Evolutionary conservation across 306 rosid species (phyloP), one percentile per base, ranked within the genome.

Genomic region (Sindora glabra): DNA sequence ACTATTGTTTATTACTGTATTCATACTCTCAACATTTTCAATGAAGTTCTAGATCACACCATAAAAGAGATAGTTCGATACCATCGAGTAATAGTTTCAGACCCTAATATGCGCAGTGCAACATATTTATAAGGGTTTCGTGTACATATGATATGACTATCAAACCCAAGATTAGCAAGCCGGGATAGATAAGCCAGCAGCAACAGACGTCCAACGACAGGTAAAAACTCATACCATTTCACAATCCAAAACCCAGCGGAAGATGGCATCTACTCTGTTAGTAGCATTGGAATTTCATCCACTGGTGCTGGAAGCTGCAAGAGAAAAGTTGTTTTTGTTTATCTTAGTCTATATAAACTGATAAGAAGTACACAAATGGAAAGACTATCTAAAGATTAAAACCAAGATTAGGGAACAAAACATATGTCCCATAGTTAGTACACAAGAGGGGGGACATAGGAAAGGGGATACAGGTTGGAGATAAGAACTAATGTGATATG

Each of bases 261-360:
- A 54, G 62, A 42, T 44, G 0, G 41, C 56, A 45, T 48, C 81
- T 90, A 90, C 80, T 90, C 97, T 0, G 97, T 90, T 17, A 90
- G 70, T 19, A 87, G 94, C 96, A 90, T 84, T 57, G 81, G 81
- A 34, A 85, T 34, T 57, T 90, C 95, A 48, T 68, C 72, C 59
- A 73, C 58, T 0, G 85, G 85, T 11, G 68, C 54, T 27, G 95
- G 94, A 41, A 90, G 85, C 97, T 90, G 96, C 81, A 81, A 78
- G 64, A n/a, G n/a, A n/a, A n/a, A n/a, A n/a, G n/a, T n/a, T n/a
- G n/a, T n/a, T n/a, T n/a, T n/a, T n/a, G n/a, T n/a, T n/a, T n/a
- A n/a, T n/a, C n/a, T n/a, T n/a, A n/a, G n/a, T n/a, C n/a, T n/a
- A n/a, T n/a, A n/a, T n/a, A n/a, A n/a, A n/a, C n/a, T 18, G 16